Base-by-base conservation (phyloP, 768 basidiomycete species). In the Saitozyma sp. region DNA sequence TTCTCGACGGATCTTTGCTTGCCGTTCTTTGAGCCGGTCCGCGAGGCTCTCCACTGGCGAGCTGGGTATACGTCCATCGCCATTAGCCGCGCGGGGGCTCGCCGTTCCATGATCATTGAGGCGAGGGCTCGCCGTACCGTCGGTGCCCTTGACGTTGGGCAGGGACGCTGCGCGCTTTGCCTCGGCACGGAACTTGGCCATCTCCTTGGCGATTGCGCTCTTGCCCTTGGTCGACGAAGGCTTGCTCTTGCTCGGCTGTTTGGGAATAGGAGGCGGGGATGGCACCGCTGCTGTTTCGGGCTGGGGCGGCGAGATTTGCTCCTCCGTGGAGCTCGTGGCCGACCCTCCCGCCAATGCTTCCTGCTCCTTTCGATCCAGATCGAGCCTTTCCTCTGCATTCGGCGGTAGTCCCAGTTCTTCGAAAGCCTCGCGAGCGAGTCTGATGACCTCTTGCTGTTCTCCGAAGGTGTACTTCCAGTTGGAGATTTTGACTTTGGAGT, bases 401-500 rank as follows among this genome's bases (percentile, higher is more conserved):
- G 58, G 40, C 0, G 65, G 61, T 8, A 71, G 41, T 7, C 67
- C 74, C 42, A 76, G 53, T 53, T 73, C 66, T 56, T 76, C 74
- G 51, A 70, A 76, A 10, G 72, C 71, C 49, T 62, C 67, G 19
- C 58, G 41, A 17, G 71, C 74, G 14, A 71, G 42, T 19, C 55
- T 29, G 7, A 66, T 54, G 14, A 76, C 66, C 50, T 50, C 42
- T 19, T 50, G 46, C 46, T 65, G 62, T 57, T 76, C 71, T 4
- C 61, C 68, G 17, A 64, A 55, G 8, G 74, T 69, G 58, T 73
- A 76, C 61, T 65, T 65, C 69, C 67, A 70, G 14, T 58, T 55
- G 10, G 42, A 65, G n/a, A 76, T 50, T 54, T 76, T 76, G 68
- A 76, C 63, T 52, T 76, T 74, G 38, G 66, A 51, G 53, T 76